Base-by-base conservation (phyloP, 2,329 filamentous ascomycete species). In the Monilinia aucupariae region DNA sequence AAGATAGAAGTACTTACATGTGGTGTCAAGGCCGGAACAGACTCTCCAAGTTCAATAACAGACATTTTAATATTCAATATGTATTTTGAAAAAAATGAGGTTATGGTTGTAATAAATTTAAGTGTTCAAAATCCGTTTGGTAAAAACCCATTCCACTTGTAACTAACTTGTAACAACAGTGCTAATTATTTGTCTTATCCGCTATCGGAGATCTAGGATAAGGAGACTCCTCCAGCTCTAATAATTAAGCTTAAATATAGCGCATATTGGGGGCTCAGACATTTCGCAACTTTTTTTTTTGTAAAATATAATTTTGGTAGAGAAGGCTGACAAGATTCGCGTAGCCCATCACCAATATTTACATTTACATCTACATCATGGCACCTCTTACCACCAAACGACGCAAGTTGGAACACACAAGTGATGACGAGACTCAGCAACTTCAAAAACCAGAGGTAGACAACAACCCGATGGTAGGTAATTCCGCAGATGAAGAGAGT, bases 1-100 rank as follows among this genome's bases (percentile, higher is more conserved):
- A 32, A 47, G 27, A 34, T 52, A 30, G 7, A 30, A 47, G 27
- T 17, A 69, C 73, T 69, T 68, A 75, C 74, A 68, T 75, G 74
- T 60, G 73, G 69, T 27, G 73, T 75, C 20, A 73, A 59, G 52
- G 73, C 67, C 39, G 74, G 74, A 48, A 75, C 69, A 22, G 74
- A 72, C 58, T 74, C 73, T 65, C 74, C 74, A 59, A 75, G 64
- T 50, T 72, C 70, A 45, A 73, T 71, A 34, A 70, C 50, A 34
- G 72, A 71, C 72, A 75, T 75, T 49, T 59, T 69, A 39, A 41
- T 15, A 30, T 34, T 45, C 43, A n/a, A 39, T 32, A 39, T 39
- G 1, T 20, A 34, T 37, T 0, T 37, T 37, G 10, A 39, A 15
- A n/a, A 32, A 17, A 17, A 47, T 17, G 20, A 20, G n/a, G n/a